Evolutionary conservation across 306 rosid species (phyloP), one percentile per base, ranked within the genome.

Genomic region (Cicer bijugum): DNA sequence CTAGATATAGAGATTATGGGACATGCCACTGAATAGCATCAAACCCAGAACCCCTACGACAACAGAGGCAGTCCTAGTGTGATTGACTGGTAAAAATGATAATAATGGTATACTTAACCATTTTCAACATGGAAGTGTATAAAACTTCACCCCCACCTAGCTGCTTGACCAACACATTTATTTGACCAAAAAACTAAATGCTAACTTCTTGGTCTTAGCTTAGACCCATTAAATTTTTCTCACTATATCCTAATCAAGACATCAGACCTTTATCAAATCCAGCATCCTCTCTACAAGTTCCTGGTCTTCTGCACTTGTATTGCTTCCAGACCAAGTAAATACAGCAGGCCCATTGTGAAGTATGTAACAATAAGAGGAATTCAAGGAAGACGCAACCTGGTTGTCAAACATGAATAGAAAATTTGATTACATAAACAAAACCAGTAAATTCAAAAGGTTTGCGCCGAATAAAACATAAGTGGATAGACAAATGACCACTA

Each of bases 331-430:
- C 99, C 99, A 95, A 33, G 89, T 86, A 83, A 88, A 87, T 82
- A 90, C 73, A 17, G 86, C 82, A 60, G 88, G 40, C 64, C 89
- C 95, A 52, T 79, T 80, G 75, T 95, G 97, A 79, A 95, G 80
- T 81, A 95, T 88, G 83, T 86, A 85, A 80, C 93, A 91, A 82
- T 95, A 87, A 14, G 93, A 82, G 53, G 99, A 95, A 85, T 91
- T 95, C 93, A 95, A 91, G 80, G 99, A 91, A 16, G 96, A 90
- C n/a, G 97, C 87, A 75, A 79, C 93, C 99, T 95, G 85, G 70
- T 55, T 14, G 67, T 69, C 74, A 64, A 70, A 46, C 67, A 19
- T n/a, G 10, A 57, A 40, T 64, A 71, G 59, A 39, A 75, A 67
- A 50, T 17, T 48, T 58, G 17, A 69, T 74, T 45, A 63, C 23